Base-by-base conservation (phyloP, 2,329 filamentous ascomycete species). In the Chalara sp. region DNA sequence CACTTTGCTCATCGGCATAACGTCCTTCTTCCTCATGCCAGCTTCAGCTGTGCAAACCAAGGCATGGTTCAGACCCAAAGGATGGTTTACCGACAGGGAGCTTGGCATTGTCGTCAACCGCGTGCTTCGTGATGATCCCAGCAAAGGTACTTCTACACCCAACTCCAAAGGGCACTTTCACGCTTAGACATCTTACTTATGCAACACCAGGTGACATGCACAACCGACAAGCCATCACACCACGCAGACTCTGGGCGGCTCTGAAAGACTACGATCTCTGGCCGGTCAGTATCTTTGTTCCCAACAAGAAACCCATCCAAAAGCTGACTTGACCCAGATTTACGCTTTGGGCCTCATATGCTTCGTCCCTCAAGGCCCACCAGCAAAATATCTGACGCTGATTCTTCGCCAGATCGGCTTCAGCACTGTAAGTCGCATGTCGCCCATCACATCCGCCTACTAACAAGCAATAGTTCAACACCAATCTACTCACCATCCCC, bases 41-140 rank as follows among this genome's bases (percentile, higher is more conserved):
- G 69, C 78, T 53, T 83, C 77, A 0, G 83, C 83, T 1, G 80
- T 79, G 0, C 80, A 82, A 57, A 87, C 84, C 0, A 59, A 59
- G 44, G 13, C 52, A 39, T 72, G 72, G 58, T 79, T 81, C 57
- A 72, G 79, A 3, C 76, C 80, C 35, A 79, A 80, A 47, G 67
- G 83, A 3, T 83, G 81, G 76, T 83, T 86, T 62, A 76, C 65
- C 8, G 79, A 83, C 52, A 73, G 68, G 21, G 81, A 86, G 62
- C 79, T 83, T 59, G 80, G 80, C 57, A 84, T 86, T 52, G 79
- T 86, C 67, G 80, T 84, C 6, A 85, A 84, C 58, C 76, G 76
- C 32, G 71, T 83, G 28, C 57, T 68, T 31, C 72, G 78, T 5
- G 78, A 81, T 50, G 78, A 79, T 45, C 59, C 59, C 13, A 56